Evolutionary conservation across 345 rosid genomes (phyloP), one percentile per base, ranked within the genome.

Genomic region (Sisymbrium altissimum): DNA sequence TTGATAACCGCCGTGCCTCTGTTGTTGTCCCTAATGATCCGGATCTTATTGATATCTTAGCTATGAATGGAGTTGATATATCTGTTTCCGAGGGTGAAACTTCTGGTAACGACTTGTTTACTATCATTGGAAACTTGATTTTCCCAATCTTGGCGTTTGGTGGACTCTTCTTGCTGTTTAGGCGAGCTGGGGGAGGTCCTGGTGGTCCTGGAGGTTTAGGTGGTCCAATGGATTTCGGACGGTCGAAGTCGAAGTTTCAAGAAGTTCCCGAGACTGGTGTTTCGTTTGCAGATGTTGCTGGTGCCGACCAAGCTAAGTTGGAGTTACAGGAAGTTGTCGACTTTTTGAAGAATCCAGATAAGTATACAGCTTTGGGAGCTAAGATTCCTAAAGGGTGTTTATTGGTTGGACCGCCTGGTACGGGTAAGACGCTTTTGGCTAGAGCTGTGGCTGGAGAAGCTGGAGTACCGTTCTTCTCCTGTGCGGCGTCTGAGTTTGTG

Each of bases 381-480:
- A 89, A 89, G 74, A 89, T 89, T 2, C 96, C 96, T 1, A 89
- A 89, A 86, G 96, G 96, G 4, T 89, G 96, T 79, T 71, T 87
- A 25, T 69, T 89, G 10, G 96, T 89, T 6, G 96, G 96, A 1
- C 92, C 96, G 0, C 96, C 96, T 0, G 96, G 96, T 44, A 88
- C 95, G 0, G 98, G 98, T 11, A 93, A 93, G 71, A 93, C 98
- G 0, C 86, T 90, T 7, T 57, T 90, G 71, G 97, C 97, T 0
- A 83, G 97, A 72, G 97, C 95, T 0, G 98, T 92, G 6, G 86
- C 98, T 5, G 98, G 96, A 60, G 98, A 92, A 74, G 98, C 96
- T 0, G 96, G 98, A 19, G 83, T 79, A 7, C 98, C 96, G 1
- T 93, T 90, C 80, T 90, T 93, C 85, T 93, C 89, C 0, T 86